Base-by-base conservation (phyloP, 2,329 filamentous ascomycete species). In the Pezicula carpinea region DNA sequence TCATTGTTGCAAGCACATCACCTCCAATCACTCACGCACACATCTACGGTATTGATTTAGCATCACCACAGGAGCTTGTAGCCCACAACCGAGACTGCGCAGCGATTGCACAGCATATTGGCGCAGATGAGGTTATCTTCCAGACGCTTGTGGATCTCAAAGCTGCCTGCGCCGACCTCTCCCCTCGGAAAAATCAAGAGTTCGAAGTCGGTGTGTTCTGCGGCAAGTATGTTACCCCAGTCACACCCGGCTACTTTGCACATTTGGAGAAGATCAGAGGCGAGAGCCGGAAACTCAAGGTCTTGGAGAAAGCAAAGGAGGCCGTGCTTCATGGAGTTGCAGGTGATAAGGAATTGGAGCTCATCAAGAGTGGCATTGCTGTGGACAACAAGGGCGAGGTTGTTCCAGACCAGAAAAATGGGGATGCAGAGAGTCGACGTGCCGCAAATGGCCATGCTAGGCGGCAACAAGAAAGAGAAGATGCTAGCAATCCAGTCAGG, bases 151-250 rank as follows among this genome's bases (percentile, higher is more conserved):
- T 82, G 1, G 91, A 95, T 59, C 74, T 97, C n/a, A 84, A 86
- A 61, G 80, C 76, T 23, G 82, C 90, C 0, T 96, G 91, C 61
- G 77, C 82, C 2, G 83, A 89, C 55, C 77, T 88, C 4, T 83
- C 81, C 51, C 76, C 82, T 43, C 70, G 77, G 46, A 68, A 77
- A 58, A 73, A 73, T 7, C 72, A 78, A 53, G 73, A 84, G 46
- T 96, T 96, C 56, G 92, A 97, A 64, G 83, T 95, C 2, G 91
- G 92, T 45, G 91, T 96, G 7, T 96, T 97, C 71, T 89, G 83
- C 61, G 92, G 92, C 39, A 81, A 83, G 53, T 96, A 96, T 66
- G 76, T 88, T 51, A 96, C 92, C 0, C 81, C 82, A 0, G 86
- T 96, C 2, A 79, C 85, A 1, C 77, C 83, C 6, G 83, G 79